Base-by-base conservation (phyloP, 2,329 filamentous ascomycete species). In the Beauveria rudraprayagi region DNA sequence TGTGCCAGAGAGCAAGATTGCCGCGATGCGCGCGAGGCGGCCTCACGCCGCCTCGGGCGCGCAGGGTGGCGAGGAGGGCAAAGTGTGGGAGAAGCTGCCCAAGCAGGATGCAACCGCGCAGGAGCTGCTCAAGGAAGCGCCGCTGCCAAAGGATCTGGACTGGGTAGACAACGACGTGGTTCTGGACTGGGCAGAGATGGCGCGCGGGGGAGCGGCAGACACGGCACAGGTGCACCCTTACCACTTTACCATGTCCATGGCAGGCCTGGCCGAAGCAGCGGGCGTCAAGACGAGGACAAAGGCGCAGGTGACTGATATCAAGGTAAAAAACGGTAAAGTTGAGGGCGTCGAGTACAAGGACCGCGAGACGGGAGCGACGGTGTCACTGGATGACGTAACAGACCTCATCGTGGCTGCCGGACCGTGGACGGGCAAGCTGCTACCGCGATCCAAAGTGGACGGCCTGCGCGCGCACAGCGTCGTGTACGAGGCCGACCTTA, bases 181-280 rank as follows among this genome's bases (percentile, higher is more conserved):
- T 24, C 77, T 78, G 58, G 79, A 80, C 22, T 97, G 96, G 74
- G 85, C 90, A 40, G 85, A 88, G 70, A 97, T 97, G 91, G 91
- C 91, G 26, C 66, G 70, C 1, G 76, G 77, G 2, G 87, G 85
- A 3, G 84, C 86, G 0, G 82, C 81, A 1, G 90, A 91, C 63
- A 97, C 94, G 1, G 90, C 94, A 0, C 94, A 99, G 74, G 93
- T 97, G 3, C 93, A 99, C 69, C 94, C 94, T 0, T 90, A 88
- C 64, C 86, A 91, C 50, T 97, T 99, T 70, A 97, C 94, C 0
- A 93, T 85, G 0, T 81, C 86, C 17, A 95, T 97, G 73, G 90
- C 90, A 5, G 78, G 84, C 47, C 80, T 97, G 14, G 92, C 93
- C 0, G 76, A 83, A 61, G 83, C 90, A 56, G 82, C 80, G 28